Evolutionary conservation across 306 rosid species (phyloP).

Genomic region (Parietaria judaica): DNA sequence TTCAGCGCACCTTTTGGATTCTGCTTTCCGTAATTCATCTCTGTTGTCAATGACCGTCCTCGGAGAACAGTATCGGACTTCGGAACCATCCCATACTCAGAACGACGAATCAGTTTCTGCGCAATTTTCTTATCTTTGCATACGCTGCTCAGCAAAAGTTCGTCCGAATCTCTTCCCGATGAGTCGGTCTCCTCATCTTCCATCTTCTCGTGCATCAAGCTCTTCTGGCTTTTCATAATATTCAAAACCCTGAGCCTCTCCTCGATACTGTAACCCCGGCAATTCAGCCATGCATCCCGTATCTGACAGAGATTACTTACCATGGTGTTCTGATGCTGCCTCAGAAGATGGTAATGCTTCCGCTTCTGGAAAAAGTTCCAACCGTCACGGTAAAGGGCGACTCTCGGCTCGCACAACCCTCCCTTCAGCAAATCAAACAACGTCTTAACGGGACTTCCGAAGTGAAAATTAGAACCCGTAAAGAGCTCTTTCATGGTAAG

Average conservation of each 20-base stretch:
- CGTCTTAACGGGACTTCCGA: conserved; percentile 77
- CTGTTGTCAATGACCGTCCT: conserved; percentile 28
- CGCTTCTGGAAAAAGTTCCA: conserved; percentile 67
- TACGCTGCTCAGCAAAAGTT: conserved; percentile 45
- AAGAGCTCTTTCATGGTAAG: conserved; percentile 64
- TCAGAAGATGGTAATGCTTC: conserved; percentile 76
- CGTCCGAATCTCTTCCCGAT: conserved; percentile 68
- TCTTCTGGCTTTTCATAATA: conserved; percentile 76
- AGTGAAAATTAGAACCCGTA: conserved; percentile 71
- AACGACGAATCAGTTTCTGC: conserved; percentile 35
- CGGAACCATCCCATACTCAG: conserved; percentile 41
- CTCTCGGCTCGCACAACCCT: conserved; percentile 95
- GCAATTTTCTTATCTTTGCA: conserved; percentile 47
- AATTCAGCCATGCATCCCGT: conserved; percentile 92
- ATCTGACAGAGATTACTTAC: conserved; percentile 82
- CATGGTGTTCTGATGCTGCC: conserved; percentile 86
- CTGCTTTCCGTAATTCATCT: conserved; percentile 48
- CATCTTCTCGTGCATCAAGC: conserved; percentile 77
- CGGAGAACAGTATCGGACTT: conserved; percentile 39
- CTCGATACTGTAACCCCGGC: conserved; percentile 83
- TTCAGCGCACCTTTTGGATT: conserved; percentile 71
- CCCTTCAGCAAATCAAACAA: conserved; percentile 87
- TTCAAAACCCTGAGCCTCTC: conserved; percentile 87
- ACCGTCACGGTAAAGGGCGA: conserved; percentile 90
- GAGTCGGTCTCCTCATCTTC: conserved; percentile 60